A percentile compares a stretch with the other conserved stretches of the same genome.
Evolutionary conservation across 177 flowering plant genomes (phyloP).

Genomic region (Vitis hybrid): DNA sequence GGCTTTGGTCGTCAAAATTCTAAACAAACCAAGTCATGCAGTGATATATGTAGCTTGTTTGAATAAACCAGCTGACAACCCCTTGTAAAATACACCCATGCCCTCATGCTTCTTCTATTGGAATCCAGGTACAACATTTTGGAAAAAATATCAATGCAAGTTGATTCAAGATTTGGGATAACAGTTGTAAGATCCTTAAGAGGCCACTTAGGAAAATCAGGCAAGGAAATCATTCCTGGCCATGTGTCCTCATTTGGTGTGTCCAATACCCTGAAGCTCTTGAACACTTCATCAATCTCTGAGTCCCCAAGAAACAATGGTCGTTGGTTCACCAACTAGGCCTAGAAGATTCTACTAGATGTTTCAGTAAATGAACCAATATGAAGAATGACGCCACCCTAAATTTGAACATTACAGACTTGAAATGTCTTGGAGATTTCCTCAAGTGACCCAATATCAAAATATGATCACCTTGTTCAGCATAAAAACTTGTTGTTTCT

Average conservation of each 20-base stretch:
- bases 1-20: too few relatives aligned
- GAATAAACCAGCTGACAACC: constrained; percentile 90
- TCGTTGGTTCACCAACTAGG: too few relatives aligned
- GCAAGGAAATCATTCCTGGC: too few relatives aligned
- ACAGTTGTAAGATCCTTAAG: too few relatives aligned
- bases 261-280: constrained; percentile 16
- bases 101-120: constrained; percentile 52
- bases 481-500: constrained; percentile 79
- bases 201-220: too few relatives aligned
- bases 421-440: constrained; percentile 66
- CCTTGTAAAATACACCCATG: constrained; percentile 89
- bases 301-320: too few relatives aligned
- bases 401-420: constrained; percentile 81
- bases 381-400: constrained; percentile 82
- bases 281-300: too few relatives aligned
- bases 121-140: too few relatives aligned
- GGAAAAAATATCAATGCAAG: too few relatives aligned
- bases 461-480: constrained; percentile 99
- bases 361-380: constrained; percentile 63
- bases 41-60: constrained; percentile 98
- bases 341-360: constrained; percentile 32
- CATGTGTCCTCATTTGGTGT: too few relatives aligned
- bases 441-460: constrained; percentile 75
- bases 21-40: constrained; percentile 95
- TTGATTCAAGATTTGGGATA: too few relatives aligned